A percentile compares a stretch with the other conserved stretches of the same genome.
These are phyloP conservation scores for Mycosarcoma mackinlayi DNA, from an alignment of 1,284 basidiomycete species.

Conservation along the genomic window DNA sequence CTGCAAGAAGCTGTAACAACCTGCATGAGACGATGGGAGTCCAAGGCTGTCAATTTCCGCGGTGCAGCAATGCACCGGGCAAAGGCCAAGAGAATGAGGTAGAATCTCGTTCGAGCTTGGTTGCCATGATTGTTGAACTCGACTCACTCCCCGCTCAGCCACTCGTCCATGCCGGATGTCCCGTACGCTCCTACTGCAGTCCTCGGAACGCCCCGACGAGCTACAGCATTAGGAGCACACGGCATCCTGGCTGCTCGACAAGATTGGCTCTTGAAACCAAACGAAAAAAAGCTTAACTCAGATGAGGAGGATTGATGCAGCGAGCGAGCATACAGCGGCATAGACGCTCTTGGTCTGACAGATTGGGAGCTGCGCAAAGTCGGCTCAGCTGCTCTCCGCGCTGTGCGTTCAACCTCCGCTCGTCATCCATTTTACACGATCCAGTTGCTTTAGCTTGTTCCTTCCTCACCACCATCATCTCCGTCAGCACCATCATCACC, in stretches of 20 bases:
- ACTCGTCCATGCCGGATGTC: conserved; percentile 1
- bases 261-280: too few species aligned
- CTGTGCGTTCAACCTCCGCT: conserved; percentile 23
- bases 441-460: conserved; percentile 16
- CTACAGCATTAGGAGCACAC: too few species aligned
- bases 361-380: background rate
- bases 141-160: background rate
- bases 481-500: background rate
- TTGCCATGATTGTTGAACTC: background rate
- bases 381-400: background rate
- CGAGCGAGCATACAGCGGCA: too few species aligned
- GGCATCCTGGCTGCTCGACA: too few species aligned
- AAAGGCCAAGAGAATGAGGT: conserved; percentile 11
- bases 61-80: background rate
- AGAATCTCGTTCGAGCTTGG: conserved; percentile 24
- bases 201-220: too few species aligned
- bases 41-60: conserved; percentile 22
- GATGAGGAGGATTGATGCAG: too few species aligned
- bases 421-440: conserved; percentile 37
- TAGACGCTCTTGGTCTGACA: background rate
- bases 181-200: background rate
- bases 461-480: conserved; percentile 9
- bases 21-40: background rate
- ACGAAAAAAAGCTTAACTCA: too few species aligned
- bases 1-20: conserved; percentile 1